Base-by-base conservation (phyloP, 805 yeast genomes). In the Candida adriatica region DNA sequence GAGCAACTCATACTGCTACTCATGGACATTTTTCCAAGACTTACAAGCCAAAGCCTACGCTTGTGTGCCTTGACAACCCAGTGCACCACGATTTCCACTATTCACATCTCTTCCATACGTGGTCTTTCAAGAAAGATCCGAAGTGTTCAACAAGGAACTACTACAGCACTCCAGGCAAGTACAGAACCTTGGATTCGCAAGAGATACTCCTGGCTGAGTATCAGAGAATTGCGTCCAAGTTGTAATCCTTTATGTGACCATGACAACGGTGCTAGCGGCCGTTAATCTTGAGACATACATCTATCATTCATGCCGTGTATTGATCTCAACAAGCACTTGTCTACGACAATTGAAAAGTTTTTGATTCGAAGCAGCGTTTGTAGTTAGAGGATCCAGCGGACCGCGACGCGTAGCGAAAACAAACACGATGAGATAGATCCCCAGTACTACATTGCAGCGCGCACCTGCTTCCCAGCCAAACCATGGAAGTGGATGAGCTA, bases 21-120 rank as follows among this genome's bases (percentile, higher is more conserved):
- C 24, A 25, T 2, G 37, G 37, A 8, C 42, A 36, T 6, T 37
- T 42, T 33, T 13, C 14, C 2, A 27, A 38, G 18, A 24, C 33
- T 1, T 36, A 26, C 24, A 37, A 27, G 21, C 42, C 41, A 10
- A 16, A 17, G 7, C 35, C 41, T 2, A 37, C 31, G 13, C 35
- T 45, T 16, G 41, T 45, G 26, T 42, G 41, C 29, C 23, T 34
- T 13, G 52, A 42, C 24, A 43, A 45, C 27, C 51, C 49, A 8
- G 27, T 41, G 5, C 38, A 37, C 16, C 41, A 41, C 37, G 43
- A 39, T 27, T 31, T 33, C 31, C 41, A 35, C 29, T 26, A 39
- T 29, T 24, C 19, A 14, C 43, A 38, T 16, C 18, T 26, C 14
- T 21, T 16, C 13, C 32, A 33, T 17, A 27, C 35, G 3, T 35